phyloP scores from a whole-genome alignment of 495 filamentous ascomycete genomes.

The Penicillium fimorum region DNA sequence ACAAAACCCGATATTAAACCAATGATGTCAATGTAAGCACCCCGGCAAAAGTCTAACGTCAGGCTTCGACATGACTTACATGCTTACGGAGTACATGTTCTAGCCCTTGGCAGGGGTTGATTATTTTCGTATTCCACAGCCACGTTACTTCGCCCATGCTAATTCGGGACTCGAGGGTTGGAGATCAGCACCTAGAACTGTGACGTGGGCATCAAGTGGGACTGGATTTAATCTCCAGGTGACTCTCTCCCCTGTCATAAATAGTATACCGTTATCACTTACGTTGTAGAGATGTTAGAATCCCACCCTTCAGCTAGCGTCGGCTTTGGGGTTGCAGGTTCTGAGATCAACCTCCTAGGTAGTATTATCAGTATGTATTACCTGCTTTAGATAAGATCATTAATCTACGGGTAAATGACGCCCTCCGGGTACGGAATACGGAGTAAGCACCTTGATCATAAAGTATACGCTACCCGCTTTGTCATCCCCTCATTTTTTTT shows the following conservation, averaged over 20 bases:
- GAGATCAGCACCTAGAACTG: neutral
- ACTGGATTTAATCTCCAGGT: neutral
- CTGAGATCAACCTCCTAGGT: too few species aligned
- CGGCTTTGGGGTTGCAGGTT: neutral
- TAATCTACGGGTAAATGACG: neutral
- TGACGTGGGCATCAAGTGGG: neutral
- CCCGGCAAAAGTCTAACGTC: neutral
- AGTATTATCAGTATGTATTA: too few species aligned
- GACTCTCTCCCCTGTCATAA: neutral
- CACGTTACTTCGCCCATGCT: constrained; percentile 5
- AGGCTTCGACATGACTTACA: neutral
- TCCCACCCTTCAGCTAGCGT: neutral
- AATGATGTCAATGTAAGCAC: neutral
- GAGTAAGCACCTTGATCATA: neutral
- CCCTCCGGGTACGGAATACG: neutral
- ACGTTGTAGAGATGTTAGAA: neutral
- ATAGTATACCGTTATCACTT: neutral
- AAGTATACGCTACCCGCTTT: neutral
- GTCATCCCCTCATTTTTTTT: neutral
- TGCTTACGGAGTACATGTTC: neutral
- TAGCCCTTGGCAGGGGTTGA: neutral
- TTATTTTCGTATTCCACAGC: neutral
- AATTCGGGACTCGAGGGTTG: neutral
- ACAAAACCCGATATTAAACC: neutral
- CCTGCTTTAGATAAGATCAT: neutral